Evolutionary conservation across 805 yeast species (phyloP), one percentile per base, ranked within the genome.

Genomic region (Suhomyces sp.): DNA sequence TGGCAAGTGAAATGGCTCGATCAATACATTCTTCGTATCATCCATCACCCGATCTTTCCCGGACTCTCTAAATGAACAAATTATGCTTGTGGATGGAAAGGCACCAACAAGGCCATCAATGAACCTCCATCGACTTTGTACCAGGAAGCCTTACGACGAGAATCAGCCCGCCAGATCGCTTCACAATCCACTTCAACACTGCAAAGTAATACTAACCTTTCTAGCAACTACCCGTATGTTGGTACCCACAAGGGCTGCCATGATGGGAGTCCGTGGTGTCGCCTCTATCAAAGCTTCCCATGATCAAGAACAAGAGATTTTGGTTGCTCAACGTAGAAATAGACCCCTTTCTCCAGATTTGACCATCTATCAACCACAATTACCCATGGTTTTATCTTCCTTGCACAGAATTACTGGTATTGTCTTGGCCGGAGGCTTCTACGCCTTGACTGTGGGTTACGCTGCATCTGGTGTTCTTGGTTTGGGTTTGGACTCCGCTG

Each of bases 331-430:
- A 72, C 80, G 98, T 64, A 76, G 72, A 47, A 76, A 79, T 68
- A 82, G 98, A 68, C 98, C 98, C 21, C 65, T 76, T 11, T 88
- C 96, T 19, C 98, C 98, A 38, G 95, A 91, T 62, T 72, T 91
- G 56, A 68, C 80, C 43, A 90, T 93, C 58, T 91, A 91, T 71
- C 74, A 90, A 69, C 95, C 95, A 28, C 97, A 93, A 70, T 58
- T 91, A 47, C 86, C 98, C 16, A 77, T 83, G 84, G 66, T 76
- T 43, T 58, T 93, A 56, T 88, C 97, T 4, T 70, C 82, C 16
- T 62, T 83, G 45, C 98, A 91, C 67, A 82, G 98, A 74, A 65
- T 91, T 53, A 76, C 93, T 31, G 96, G 97, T 60, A 84, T 88
- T 22, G 77, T 80, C 34, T 67, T 93, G 55, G 96, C 88, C 26